A percentile compares a stretch with the other conserved stretches of the same genome.
phyloP scores from a whole-genome alignment of 2,329 filamentous ascomycete species.

The Hysterium pulicare region DNA sequence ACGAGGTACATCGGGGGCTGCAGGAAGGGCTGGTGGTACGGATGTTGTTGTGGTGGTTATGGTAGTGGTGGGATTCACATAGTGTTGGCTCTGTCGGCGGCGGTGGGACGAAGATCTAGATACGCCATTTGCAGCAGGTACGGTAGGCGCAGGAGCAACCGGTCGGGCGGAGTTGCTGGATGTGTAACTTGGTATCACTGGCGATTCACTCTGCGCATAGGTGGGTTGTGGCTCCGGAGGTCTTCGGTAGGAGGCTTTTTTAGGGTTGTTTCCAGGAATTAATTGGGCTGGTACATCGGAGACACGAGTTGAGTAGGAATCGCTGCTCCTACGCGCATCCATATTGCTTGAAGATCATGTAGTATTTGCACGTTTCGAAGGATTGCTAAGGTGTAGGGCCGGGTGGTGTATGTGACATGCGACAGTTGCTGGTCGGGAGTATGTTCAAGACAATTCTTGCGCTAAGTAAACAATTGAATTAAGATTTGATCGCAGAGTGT shows the following conservation, averaged over 20 bases:
- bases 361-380: constrained; percentile 1
- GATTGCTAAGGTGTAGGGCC: constrained; percentile 4
- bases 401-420: constrained; percentile 2
- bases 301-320: constrained; percentile 19
- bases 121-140: constrained; percentile 15
- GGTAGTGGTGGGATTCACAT: constrained; percentile 12
- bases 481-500: not conserved
- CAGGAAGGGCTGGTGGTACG: constrained; percentile 15
- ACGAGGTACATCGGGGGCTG: constrained; percentile 60
- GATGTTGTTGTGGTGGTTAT: too few relatives aligned
- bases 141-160: constrained; percentile 27
- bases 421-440: not conserved
- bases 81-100: constrained; percentile 4
- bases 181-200: constrained; percentile 13
- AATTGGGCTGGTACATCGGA: constrained; percentile 21
- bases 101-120: constrained; percentile 22
- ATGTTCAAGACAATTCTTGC: not conserved
- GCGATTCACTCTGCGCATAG: constrained; percentile 11
- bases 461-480: constrained; percentile 1
- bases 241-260: constrained; percentile 30
- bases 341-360: constrained; percentile 24
- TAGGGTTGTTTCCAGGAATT: constrained; percentile 25
- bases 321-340: constrained; percentile 28
- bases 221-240: constrained; percentile 27
- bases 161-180: constrained; percentile 1